Evolutionary conservation across 1,139 yeast genomes (phyloP).

Genomic region (Geotrichum bryndzae): DNA sequence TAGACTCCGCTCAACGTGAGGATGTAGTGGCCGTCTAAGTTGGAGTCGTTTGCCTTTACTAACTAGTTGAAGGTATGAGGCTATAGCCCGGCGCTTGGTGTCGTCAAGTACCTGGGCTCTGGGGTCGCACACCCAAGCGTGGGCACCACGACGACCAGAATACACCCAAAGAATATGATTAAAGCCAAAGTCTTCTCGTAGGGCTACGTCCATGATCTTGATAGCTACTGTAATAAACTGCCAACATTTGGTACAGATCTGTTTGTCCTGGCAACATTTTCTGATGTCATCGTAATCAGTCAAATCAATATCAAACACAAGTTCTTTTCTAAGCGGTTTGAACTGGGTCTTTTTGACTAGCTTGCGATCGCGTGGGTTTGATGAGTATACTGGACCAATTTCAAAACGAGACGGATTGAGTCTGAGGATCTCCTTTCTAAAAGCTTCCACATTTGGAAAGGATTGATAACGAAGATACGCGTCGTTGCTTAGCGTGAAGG

Average conservation of each 20-base stretch:
- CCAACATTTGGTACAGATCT: constrained; percentile 90
- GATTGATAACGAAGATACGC: constrained; percentile 89
- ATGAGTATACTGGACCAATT: constrained; percentile 85
- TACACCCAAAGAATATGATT: constrained; percentile 87
- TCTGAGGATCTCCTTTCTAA: constrained; percentile 63
- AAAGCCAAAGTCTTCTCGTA: constrained; percentile 86
- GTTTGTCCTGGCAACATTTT: constrained; percentile 86
- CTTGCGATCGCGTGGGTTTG: constrained; percentile 80
- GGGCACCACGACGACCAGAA: constrained; percentile 98
- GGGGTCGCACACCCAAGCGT: constrained; percentile 93
- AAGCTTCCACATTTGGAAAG: constrained; percentile 59
- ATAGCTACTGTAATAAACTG: constrained; percentile 85
- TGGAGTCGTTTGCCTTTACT: constrained; percentile 44
- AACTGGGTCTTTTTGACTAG: constrained; percentile 70
- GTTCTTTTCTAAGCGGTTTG: constrained; percentile 77
- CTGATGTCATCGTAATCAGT: constrained; percentile 93
- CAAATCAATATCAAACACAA: constrained; percentile 94
- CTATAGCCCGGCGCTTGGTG: constrained; percentile 62
- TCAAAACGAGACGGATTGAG: constrained; percentile 90
- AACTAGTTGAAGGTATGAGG: constrained; percentile 74
- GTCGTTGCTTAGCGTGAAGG: constrained; percentile 70
- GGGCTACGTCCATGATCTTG: constrained; percentile 61
- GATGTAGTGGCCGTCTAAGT: constrained; percentile 79
- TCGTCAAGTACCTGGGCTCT: constrained; percentile 75
- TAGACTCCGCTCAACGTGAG: constrained; percentile 63